Evolutionary conservation across 495 filamentous ascomycete species (phyloP).

Genomic region (Aspergillus affinis): DNA sequence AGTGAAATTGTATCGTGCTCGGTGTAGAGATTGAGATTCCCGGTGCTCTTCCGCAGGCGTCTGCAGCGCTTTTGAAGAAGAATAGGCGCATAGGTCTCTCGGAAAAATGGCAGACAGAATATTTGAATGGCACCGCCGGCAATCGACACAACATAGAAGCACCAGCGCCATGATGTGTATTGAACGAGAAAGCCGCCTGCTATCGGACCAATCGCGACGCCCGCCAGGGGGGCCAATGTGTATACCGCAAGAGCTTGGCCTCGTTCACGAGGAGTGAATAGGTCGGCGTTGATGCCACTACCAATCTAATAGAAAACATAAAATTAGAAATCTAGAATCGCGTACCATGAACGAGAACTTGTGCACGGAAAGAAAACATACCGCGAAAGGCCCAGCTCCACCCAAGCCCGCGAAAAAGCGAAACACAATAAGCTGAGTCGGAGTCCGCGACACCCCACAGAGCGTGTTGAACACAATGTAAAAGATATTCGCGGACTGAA

Average conservation of each 20-base stretch:
- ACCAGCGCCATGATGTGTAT: conserved; percentile 59
- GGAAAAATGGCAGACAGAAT: conserved; percentile 45
- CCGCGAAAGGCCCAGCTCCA: conserved; percentile 41
- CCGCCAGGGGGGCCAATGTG: conserved; percentile 50
- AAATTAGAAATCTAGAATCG: too few species aligned
- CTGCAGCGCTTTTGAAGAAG: conserved; percentile 52
- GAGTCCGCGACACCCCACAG: conserved; percentile 50
- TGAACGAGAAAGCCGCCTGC: conserved; percentile 52
- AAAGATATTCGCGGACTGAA: conserved; percentile 50
- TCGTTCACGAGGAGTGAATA: conserved; percentile 47
- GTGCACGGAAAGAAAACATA: neutral
- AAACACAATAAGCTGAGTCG: conserved; percentile 46
- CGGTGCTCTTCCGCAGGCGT: conserved; percentile 54
- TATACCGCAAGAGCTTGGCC: conserved; percentile 55
- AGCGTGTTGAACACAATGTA: conserved; percentile 56
- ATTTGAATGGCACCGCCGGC: conserved; percentile 43
- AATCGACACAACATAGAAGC: conserved; percentile 51
- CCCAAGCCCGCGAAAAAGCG: conserved; percentile 53
- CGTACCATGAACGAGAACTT: too few species aligned
- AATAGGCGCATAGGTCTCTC: conserved; percentile 56
- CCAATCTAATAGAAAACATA: conserved; percentile 22
- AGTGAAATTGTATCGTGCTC: conserved; percentile 12
- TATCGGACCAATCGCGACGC: conserved; percentile 50
- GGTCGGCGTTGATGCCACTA: conserved; percentile 24
- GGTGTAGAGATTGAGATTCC: conserved; percentile 37